These are phyloP conservation scores for Chenopodium berlandieri DNA, from an alignment of 148 eudicot genomes.

Conservation along the genomic window DNA sequence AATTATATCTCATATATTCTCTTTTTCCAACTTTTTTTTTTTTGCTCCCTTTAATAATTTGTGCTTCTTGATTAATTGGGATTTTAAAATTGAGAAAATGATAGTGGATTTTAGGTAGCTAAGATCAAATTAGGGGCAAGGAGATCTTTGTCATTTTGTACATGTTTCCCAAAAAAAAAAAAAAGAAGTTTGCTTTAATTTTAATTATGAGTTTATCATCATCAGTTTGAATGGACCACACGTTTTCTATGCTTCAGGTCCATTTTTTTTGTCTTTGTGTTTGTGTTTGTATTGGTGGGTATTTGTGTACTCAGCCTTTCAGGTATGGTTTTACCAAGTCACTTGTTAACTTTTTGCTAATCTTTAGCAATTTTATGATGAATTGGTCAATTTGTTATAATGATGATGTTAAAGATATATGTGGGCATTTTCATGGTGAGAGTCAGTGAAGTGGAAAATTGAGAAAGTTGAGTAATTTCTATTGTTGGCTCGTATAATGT, in stretches of 20 bases:
- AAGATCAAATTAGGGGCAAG: background rate
- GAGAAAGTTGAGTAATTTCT: background rate
- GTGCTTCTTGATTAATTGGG: slow-evolving; percentile 12
- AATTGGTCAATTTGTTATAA: slow-evolving; percentile 11
- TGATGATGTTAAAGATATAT: background rate
- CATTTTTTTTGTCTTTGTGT: background rate
- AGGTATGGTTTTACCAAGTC: slow-evolving; percentile 14
- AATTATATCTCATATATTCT: too few relatives aligned
- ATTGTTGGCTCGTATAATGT: background rate
- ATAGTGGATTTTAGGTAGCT: slow-evolving; percentile 13
- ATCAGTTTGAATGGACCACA: slow-evolving; percentile 38
- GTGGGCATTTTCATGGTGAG: background rate
- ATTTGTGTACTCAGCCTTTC: slow-evolving; percentile 18
- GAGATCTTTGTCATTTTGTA: slow-evolving; percentile 24
- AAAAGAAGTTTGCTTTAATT: background rate
- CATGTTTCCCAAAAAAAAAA: slow-evolving; percentile 1
- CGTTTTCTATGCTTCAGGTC: slow-evolving; percentile 13
- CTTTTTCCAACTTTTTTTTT: background rate
- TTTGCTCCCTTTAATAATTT: background rate
- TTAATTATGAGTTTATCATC: background rate
- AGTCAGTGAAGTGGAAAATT: background rate
- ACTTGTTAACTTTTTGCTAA: slow-evolving; percentile 9
- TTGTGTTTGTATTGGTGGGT: slow-evolving; percentile 10
- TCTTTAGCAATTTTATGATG: slow-evolving; percentile 9
- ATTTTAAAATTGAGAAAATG: slow-evolving; percentile 5